These are phyloP conservation scores for Tolypocladium guangdongense DNA, from an alignment of 2,329 filamentous ascomycete species.

Conservation along the genomic window DNA sequence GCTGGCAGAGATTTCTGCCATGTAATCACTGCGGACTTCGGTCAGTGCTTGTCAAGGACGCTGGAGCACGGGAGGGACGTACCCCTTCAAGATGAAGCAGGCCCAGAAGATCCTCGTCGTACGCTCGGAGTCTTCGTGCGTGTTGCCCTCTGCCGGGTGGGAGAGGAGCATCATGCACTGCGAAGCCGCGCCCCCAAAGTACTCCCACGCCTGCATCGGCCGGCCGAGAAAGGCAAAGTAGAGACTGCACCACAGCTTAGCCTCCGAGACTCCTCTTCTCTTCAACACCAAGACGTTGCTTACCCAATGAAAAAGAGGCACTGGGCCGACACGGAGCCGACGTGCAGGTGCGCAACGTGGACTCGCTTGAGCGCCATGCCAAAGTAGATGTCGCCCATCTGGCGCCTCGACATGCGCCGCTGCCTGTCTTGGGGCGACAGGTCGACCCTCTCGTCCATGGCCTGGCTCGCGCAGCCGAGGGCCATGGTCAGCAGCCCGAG, in stretches of 20 bases:
- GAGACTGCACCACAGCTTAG: slow-evolving; percentile 25
- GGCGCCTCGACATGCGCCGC: slow-evolving; percentile 17
- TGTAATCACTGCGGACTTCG: slow-evolving; percentile 30
- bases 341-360: slow-evolving; percentile 33
- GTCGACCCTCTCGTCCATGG: slow-evolving; percentile 11
- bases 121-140: slow-evolving; percentile 32
- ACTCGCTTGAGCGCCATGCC: slow-evolving; percentile 34
- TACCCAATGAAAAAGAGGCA: slow-evolving; percentile 40
- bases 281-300: too few species aligned
- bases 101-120: slow-evolving; percentile 42
- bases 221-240: slow-evolving; percentile 39
- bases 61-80: too few species aligned
- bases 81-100: slow-evolving; percentile 43
- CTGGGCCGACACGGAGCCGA: slow-evolving; percentile 34
- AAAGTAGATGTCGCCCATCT: slow-evolving; percentile 32
- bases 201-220: slow-evolving; percentile 41
- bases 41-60: too few species aligned
- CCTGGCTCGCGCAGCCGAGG: slow-evolving; percentile 33
- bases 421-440: slow-evolving; percentile 17
- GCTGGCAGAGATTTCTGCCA: slow-evolving; percentile 39
- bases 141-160: slow-evolving; percentile 24
- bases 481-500: slow-evolving; percentile 35
- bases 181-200: slow-evolving; percentile 35
- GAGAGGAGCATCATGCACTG: slow-evolving; percentile 38
- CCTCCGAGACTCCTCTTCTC: too few species aligned